These are phyloP conservation scores for Magnaporthales sp. DNA, from an alignment of 2,329 filamentous ascomycete species.

Conservation along the genomic window DNA sequence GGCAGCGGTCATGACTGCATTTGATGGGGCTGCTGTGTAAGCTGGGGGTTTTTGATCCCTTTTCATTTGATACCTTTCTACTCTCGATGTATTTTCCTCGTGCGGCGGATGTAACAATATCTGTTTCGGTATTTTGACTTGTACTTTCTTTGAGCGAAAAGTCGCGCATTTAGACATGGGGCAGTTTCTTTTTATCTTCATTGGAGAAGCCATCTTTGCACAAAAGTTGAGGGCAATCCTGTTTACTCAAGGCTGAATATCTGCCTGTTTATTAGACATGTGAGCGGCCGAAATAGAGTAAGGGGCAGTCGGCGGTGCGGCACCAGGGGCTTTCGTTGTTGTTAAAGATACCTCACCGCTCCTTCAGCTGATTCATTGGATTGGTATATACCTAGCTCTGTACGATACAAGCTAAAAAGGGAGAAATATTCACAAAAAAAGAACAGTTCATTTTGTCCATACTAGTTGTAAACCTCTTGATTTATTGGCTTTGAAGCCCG, in stretches of 20 bases:
- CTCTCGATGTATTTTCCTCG: neutral
- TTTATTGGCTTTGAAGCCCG: too few relatives aligned
- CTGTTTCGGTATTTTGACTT: neutral
- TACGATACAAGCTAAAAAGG: neutral
- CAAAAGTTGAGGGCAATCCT: neutral
- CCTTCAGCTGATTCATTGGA: neutral
- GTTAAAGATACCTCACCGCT: neutral
- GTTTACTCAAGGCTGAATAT: neutral
- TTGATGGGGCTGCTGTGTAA: neutral
- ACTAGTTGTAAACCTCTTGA: too few relatives aligned
- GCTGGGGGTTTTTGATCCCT: neutral
- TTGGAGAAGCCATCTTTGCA: neutral
- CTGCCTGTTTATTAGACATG: neutral
- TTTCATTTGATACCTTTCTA: neutral
- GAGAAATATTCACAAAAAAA: neutral
- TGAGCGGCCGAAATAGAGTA: neutral
- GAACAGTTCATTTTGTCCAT: constrained; percentile 1
- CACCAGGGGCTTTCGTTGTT: neutral
- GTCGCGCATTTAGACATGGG: neutral
- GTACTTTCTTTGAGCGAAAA: neutral
- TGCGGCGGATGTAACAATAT: neutral
- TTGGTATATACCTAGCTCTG: neutral
- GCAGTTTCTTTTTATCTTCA: neutral
- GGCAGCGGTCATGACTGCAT: neutral
- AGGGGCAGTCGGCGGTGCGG: neutral